These are phyloP conservation scores for Radiomyces spectabilis DNA, from an alignment of 192 early-diverging fungal genomes.

Conservation along the genomic window DNA sequence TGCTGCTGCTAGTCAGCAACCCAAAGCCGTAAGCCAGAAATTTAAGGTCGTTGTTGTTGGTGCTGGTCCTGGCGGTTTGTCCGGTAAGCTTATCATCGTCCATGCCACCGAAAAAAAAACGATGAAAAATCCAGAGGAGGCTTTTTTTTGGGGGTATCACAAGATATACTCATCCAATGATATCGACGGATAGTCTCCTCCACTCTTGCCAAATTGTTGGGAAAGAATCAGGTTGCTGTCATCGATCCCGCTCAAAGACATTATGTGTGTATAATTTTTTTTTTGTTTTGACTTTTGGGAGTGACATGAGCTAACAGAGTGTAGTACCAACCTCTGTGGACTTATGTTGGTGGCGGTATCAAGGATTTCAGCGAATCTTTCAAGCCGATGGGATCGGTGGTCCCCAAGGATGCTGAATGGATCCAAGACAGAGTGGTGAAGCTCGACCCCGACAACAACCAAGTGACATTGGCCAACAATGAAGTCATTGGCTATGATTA, in stretches of 20 bases:
- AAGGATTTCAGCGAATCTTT: constrained; percentile 66
- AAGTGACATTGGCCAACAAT: constrained; percentile 58
- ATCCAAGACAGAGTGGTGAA: constrained; percentile 60
- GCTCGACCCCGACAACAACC: constrained; percentile 65
- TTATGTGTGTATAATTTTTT: constrained; percentile 37
- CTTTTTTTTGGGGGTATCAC: too few relatives aligned
- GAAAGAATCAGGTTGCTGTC: constrained; percentile 60
- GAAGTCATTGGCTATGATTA: constrained; percentile 57
- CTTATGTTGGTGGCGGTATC: constrained; percentile 82
- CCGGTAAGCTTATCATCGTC: too few relatives aligned
- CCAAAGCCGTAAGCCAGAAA: constrained; percentile 10
- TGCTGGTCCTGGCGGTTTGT: constrained; percentile 47
- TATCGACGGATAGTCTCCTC: constrained; percentile 68
- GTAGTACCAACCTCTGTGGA: constrained; percentile 84
- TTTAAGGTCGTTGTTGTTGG: constrained; percentile 52
- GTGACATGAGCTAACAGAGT: too few relatives aligned
- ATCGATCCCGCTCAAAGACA: constrained; percentile 64
- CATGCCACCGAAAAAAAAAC: too few relatives aligned
- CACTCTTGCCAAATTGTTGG: constrained; percentile 55
- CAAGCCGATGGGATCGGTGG: constrained; percentile 58
- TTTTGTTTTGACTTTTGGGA: neutral
- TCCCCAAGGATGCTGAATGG: constrained; percentile 71
- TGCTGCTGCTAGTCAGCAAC: constrained; percentile 12
- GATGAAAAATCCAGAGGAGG: neutral
- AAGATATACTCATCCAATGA: too few relatives aligned